Conservation (phyloP, 495 filamentous ascomycete genomes). For the Talaromyces trachyspermus region DNA sequence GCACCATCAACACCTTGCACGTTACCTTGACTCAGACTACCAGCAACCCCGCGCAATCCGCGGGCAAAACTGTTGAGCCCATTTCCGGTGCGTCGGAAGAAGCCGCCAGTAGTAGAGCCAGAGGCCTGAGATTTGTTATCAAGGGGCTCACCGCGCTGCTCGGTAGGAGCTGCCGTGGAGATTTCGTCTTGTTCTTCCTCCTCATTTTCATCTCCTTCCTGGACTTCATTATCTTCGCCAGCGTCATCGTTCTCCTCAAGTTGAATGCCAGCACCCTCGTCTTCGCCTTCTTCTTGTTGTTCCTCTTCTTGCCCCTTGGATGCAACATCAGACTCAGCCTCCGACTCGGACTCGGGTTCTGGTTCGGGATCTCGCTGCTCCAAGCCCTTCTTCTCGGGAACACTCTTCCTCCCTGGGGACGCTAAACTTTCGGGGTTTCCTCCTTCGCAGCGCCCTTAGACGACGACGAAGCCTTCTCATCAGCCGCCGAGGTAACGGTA, state of each 20-base stretch:
- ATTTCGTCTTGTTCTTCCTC: conserved; percentile 16
- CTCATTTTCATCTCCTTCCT: neutral
- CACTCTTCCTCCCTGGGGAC: conserved; percentile 2
- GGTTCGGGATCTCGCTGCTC: conserved; percentile 5
- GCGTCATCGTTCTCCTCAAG: neutral
- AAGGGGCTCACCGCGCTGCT: conserved; percentile 26
- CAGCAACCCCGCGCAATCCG: conserved; percentile 15
- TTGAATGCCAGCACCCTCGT: neutral
- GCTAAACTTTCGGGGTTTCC: too few relatives aligned
- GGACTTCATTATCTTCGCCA: neutral
- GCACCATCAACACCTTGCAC: conserved; percentile 17
- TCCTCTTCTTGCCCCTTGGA: neutral
- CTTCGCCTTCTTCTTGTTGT: neutral
- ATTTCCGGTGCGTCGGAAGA: conserved; percentile 7
- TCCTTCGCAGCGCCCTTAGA: neutral
- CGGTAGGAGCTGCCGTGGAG: conserved; percentile 12
- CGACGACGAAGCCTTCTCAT: neutral
- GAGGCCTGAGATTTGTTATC: conserved; percentile 22
- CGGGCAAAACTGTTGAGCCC: conserved; percentile 7
- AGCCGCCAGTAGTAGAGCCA: conserved; percentile 17
- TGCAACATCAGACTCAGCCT: neutral
- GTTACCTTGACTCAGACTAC: conserved; percentile 12
- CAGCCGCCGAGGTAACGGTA: conserved; percentile 2
- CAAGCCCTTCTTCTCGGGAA: neutral
- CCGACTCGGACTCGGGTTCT: neutral